Conservation (phyloP, 1,284 basidiomycete species). For the Microbotryum scabiosae region DNA sequence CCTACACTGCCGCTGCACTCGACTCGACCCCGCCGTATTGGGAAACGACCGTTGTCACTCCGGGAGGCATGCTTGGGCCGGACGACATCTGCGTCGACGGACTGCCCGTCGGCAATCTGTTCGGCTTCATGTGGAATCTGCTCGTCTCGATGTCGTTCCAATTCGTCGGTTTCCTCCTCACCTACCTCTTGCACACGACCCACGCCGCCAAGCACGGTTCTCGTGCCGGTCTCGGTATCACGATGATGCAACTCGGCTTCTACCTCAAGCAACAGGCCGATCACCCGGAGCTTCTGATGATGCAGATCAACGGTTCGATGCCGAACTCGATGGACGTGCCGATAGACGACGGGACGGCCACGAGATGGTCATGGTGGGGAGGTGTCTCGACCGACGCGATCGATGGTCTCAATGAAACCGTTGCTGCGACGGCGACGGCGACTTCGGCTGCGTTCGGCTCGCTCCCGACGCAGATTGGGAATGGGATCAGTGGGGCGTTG, state of each 20-base stretch:
- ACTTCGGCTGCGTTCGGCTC: conserved; percentile 10
- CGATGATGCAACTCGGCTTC: conserved; percentile 61
- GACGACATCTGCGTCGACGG: conserved; percentile 52
- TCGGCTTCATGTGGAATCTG: conserved; percentile 67
- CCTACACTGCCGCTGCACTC: conserved; percentile 78
- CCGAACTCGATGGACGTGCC: too few relatives aligned
- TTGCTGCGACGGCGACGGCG: not conserved
- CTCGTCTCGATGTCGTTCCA: conserved; percentile 93
- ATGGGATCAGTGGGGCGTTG: conserved; percentile 5
- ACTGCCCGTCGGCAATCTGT: conserved; percentile 51
- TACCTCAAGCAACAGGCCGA: conserved; percentile 29
- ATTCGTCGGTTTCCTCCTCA: conserved; percentile 89
- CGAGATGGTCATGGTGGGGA: conserved; percentile 29
- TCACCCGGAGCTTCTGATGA: conserved; percentile 1
- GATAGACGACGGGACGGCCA: too few relatives aligned
- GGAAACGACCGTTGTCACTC: conserved; percentile 87
- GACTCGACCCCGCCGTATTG: conserved; percentile 93
- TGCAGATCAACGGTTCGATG: not conserved
- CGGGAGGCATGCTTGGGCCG: conserved; percentile 40
- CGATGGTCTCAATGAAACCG: too few relatives aligned
- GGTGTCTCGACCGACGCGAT: not conserved
- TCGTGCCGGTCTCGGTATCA: conserved; percentile 86
- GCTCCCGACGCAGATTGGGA: conserved; percentile 21
- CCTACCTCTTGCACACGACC: conserved; percentile 74
- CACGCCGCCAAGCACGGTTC: conserved; percentile 93